Percentiles rank a stretch among this genome's conserved stretches.
phyloP scores from a whole-genome alignment of 345 rosid species.

The Chamaenerion angustifolium region DNA sequence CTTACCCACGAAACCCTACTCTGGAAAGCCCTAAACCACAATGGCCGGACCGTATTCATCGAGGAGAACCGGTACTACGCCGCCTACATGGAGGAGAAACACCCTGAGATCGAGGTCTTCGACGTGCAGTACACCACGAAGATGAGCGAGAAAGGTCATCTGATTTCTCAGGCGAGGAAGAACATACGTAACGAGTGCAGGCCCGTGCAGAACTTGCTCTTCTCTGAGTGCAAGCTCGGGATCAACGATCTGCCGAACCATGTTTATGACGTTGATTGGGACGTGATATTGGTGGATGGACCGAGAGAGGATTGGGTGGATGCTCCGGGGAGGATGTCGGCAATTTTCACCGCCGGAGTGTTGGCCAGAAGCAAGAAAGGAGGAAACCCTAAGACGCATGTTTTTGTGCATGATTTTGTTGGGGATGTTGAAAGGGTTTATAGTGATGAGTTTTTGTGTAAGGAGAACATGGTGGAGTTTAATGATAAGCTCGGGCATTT shows the following conservation, averaged over 20 bases:
- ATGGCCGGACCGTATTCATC: slow-evolving; percentile 77
- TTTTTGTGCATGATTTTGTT: slow-evolving; percentile 77
- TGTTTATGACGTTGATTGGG: slow-evolving; percentile 94
- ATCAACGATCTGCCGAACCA: slow-evolving; percentile 86
- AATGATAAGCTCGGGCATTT: slow-evolving; percentile 76
- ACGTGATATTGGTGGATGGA: slow-evolving; percentile 79
- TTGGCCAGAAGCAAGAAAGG: slow-evolving; percentile 72
- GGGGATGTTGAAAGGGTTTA: slow-evolving; percentile 60
- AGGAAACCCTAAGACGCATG: slow-evolving; percentile 66
- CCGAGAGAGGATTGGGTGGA: slow-evolving; percentile 74
- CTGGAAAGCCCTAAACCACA: slow-evolving; percentile 75
- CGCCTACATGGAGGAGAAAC: slow-evolving; percentile 63
- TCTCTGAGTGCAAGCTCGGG: slow-evolving; percentile 80
- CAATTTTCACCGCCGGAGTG: slow-evolving; percentile 84
- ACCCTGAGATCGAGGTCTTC: slow-evolving; percentile 79
- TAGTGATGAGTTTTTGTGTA: slow-evolving; percentile 80
- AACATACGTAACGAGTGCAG: slow-evolving; percentile 52
- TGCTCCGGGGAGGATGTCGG: slow-evolving; percentile 67
- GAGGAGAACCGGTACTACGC: slow-evolving; percentile 88
- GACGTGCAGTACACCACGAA: slow-evolving; percentile 91
- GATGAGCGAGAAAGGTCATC: slow-evolving; percentile 39
- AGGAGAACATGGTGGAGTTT: slow-evolving; percentile 64
- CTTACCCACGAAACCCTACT: slow-evolving; percentile 77
- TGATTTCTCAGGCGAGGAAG: slow-evolving; percentile 37
- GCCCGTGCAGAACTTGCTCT: slow-evolving; percentile 75